Conservation (phyloP, 2,329 filamentous ascomycete species). For the Lasiodiplodia gonubiensis region DNA sequence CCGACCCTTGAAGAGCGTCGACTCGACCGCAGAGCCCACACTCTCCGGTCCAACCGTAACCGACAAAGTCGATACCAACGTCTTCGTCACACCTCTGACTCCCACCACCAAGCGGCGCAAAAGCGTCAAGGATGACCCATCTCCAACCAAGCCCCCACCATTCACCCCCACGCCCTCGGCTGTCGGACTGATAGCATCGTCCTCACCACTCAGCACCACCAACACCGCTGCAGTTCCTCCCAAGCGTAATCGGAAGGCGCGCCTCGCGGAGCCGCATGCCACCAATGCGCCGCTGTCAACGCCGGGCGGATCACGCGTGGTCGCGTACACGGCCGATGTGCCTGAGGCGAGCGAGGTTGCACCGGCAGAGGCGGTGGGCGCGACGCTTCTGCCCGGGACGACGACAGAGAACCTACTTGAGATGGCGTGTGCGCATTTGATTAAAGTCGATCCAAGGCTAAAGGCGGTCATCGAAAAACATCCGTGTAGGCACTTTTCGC, state of each 20-base stretch:
- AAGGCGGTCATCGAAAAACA: slow-evolving; percentile 74
- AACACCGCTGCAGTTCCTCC: slow-evolving; percentile 30
- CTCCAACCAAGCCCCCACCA: slow-evolving; percentile 10
- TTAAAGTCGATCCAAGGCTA: slow-evolving; percentile 74
- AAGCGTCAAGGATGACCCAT: slow-evolving; percentile 41
- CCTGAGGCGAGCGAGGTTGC: not conserved
- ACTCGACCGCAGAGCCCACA: not conserved
- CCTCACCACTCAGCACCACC: slow-evolving; percentile 30
- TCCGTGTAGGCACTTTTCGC: slow-evolving; percentile 78
- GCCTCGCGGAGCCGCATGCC: slow-evolving; percentile 66
- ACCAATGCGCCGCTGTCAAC: slow-evolving; percentile 77
- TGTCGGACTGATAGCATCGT: slow-evolving; percentile 53
- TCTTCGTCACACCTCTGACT: slow-evolving; percentile 8
- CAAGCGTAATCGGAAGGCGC: slow-evolving; percentile 33
- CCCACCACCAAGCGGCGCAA: slow-evolving; percentile 4
- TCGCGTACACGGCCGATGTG: slow-evolving; percentile 49
- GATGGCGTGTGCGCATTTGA: slow-evolving; percentile 75
- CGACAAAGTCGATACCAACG: slow-evolving; percentile 34
- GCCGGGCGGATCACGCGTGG: slow-evolving; percentile 69
- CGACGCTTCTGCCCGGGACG: slow-evolving; percentile 48
- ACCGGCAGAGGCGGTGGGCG: slow-evolving; percentile 34
- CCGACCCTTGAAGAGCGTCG: slow-evolving; percentile 6
- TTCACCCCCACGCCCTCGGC: slow-evolving; percentile 51
- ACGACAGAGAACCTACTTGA: slow-evolving; percentile 77
- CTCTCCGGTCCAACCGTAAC: not conserved